Base-by-base conservation (phyloP, 2,329 filamentous ascomycete species). In the Laburnicola sp. region DNA sequence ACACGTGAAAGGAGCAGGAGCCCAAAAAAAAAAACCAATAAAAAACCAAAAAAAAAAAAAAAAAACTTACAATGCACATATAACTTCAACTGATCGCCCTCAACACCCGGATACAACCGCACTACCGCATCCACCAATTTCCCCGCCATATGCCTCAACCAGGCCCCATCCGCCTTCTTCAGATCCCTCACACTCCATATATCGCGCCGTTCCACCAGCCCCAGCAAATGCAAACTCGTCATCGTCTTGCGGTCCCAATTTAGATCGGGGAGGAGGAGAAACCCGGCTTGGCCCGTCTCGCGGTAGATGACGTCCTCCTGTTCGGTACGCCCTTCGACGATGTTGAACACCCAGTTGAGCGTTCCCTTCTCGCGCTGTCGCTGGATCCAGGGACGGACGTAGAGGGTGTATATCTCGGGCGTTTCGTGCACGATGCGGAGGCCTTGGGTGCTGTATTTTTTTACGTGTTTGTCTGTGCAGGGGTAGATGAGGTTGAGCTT, bases 401-500 rank as follows among this genome's bases (percentile, higher is more conserved):
- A 81, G 25, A 83, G 72, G 16, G 70, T 75, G 74, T 97, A 99
- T 55, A 96, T 86, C 35, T 84, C 80, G 0, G 91, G 85, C 6
- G 93, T 97, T 76, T 99, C 94, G 2, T 84, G 87, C 3, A 97
- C 93, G 74, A 89, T 84, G 11, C 93, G 86, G 21, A 89, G 75
- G 26, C 83, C 84, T 71, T 99, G 94, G 51, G 84, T 84, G 54
- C 86, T 88, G 77, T 99, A 97, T 74, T 99, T 99, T 62, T 86
- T 87, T 63, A 97, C 78, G 74, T 97, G 94, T 59, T 89, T 84
- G 27, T 88, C 85, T 0, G 90, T 96, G 73, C 91, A 97, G 0
- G 94, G 94, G 73, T 88, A 96, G 70, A 97, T 97, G 40, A 99
- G 80, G 71, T 96, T 96, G 63, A 99, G 82, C 71, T 97, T 99